Percentiles rank a stretch among this genome's conserved stretches.
phyloP scores from a whole-genome alignment of 2,329 filamentous ascomycete species.

The Didymella sp. region DNA sequence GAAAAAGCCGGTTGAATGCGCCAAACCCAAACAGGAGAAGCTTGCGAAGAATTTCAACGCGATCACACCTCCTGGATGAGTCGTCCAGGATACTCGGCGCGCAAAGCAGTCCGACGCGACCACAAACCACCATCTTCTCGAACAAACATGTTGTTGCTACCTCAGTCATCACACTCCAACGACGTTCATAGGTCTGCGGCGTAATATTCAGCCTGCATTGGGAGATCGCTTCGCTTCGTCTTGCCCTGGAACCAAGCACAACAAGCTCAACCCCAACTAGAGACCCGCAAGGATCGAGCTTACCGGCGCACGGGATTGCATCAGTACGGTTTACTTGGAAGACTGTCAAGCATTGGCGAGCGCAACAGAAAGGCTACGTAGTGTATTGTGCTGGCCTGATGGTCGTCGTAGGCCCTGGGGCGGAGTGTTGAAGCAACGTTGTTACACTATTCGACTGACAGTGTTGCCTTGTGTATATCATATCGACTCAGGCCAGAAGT shows the following conservation, averaged over 20 bases:
- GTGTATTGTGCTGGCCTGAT: constrained; percentile 14
- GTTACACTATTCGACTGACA: constrained; percentile 7
- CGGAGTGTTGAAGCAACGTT: constrained; percentile 18
- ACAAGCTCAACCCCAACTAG: constrained; percentile 2
- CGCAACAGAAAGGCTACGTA: constrained; percentile 17
- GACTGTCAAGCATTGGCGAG: constrained; percentile 7
- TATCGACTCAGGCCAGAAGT: constrained; percentile 4
- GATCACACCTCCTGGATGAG: constrained; percentile 14
- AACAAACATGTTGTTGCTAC: constrained; percentile 20
- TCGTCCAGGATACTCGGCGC: constrained; percentile 19
- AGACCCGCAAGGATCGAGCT: constrained; percentile 12
- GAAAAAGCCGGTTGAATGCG: background rate
- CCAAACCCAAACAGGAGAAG: constrained; percentile 23
- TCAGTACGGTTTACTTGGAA: constrained; percentile 5
- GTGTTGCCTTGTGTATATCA: constrained; percentile 4
- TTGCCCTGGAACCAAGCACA: constrained; percentile 11
- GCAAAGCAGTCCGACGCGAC: constrained; percentile 20
- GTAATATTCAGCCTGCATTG: constrained; percentile 10
- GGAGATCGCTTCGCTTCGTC: constrained; percentile 23
- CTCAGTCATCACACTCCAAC: constrained; percentile 17
- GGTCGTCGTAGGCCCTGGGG: constrained; percentile 14
- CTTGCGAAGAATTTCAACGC: constrained; percentile 32
- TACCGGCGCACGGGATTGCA: constrained; percentile 6
- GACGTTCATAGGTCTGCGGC: constrained; percentile 24
- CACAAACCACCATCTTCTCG: constrained; percentile 8